Evolutionary conservation across 768 basidiomycete genomes (phyloP).

Genomic region (Amanita subjunquillea): DNA sequence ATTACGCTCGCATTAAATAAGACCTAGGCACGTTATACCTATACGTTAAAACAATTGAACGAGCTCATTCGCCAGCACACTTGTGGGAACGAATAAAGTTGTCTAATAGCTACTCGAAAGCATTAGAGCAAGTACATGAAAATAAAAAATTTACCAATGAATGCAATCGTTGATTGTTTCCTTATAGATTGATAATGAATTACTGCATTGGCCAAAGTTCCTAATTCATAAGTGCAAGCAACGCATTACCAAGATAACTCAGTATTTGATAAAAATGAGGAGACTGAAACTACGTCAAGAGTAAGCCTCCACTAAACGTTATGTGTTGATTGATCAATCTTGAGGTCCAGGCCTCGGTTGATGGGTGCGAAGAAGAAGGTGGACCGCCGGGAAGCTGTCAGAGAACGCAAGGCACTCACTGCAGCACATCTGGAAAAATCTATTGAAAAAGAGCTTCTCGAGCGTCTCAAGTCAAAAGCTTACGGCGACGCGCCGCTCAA

Average conservation of each 20-base stretch:
- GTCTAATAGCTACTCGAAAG: slow-evolving; percentile 90
- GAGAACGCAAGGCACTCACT: slow-evolving; percentile 92
- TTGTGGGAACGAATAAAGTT: slow-evolving; percentile 98
- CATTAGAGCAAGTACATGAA: slow-evolving; percentile 76
- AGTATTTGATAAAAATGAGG: slow-evolving; percentile 98
- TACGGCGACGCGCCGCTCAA: slow-evolving; percentile 97
- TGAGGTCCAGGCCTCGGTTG: slow-evolving; percentile 64
- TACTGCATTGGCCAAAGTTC: slow-evolving; percentile 98
- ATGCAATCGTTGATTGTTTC: background rate
- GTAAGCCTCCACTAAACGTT: slow-evolving; percentile 32
- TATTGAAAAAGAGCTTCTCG: slow-evolving; percentile 93
- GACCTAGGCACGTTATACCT: slow-evolving; percentile 75
- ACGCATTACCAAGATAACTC: slow-evolving; percentile 96
- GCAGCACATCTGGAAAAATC: slow-evolving; percentile 92
- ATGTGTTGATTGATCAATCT: background rate
- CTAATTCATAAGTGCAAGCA: slow-evolving; percentile 99
- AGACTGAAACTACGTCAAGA: slow-evolving; percentile 77
- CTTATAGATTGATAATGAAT: slow-evolving; percentile 81
- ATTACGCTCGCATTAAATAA: background rate
- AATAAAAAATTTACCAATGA: background rate
- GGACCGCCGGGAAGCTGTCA: slow-evolving; percentile 82
- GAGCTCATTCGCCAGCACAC: slow-evolving; percentile 89
- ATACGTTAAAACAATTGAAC: slow-evolving; percentile 95
- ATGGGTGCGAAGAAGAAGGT: slow-evolving; percentile 96
- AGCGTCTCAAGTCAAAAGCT: slow-evolving; percentile 91